Conservation (phyloP, 345 rosid species). For the Pelargonium nanum region DNA sequence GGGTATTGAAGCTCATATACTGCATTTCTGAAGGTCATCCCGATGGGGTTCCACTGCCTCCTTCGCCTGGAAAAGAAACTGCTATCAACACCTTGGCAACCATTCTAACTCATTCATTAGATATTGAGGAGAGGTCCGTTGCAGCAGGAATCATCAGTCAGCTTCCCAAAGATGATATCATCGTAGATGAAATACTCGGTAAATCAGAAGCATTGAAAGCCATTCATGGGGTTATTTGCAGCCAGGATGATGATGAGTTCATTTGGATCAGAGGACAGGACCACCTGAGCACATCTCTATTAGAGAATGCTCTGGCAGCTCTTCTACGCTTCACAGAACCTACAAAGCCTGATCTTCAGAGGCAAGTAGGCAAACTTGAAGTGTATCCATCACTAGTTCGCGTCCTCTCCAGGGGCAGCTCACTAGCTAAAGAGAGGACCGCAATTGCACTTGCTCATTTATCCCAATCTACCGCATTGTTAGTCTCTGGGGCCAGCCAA, state of each 20-base stretch:
- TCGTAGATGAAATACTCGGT: slow-evolving; percentile 29
- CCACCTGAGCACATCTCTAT: slow-evolving; percentile 17
- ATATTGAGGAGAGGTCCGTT: slow-evolving; percentile 34
- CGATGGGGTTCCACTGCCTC: slow-evolving; percentile 34
- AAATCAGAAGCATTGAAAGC: slow-evolving; percentile 39
- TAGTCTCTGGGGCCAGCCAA: slow-evolving; percentile 12
- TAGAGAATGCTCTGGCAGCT: slow-evolving; percentile 42
- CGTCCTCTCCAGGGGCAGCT: slow-evolving; percentile 31
- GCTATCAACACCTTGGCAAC: slow-evolving; percentile 27
- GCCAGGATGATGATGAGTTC: slow-evolving; percentile 18
- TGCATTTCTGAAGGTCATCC: slow-evolving; percentile 32
- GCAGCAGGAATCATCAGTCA: slow-evolving; percentile 43
- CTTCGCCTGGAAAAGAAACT: slow-evolving; percentile 29
- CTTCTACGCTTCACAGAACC: slow-evolving; percentile 38
- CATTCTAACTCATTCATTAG: slow-evolving; percentile 24
- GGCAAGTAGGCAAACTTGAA: slow-evolving; percentile 33
- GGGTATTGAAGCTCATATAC: slow-evolving; percentile 31
- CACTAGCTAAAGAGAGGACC: slow-evolving; percentile 34
- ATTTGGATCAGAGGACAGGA: slow-evolving; percentile 10
- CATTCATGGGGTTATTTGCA: slow-evolving; percentile 36
- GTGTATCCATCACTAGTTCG: slow-evolving; percentile 32
- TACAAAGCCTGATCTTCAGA: slow-evolving; percentile 37
- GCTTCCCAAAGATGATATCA: slow-evolving; percentile 36
- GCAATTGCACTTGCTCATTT: slow-evolving; percentile 38
- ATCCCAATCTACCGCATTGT: slow-evolving; percentile 27